Conservation (phyloP, 129 eudicot genomes). For the Erigeron canadensis region DNA sequence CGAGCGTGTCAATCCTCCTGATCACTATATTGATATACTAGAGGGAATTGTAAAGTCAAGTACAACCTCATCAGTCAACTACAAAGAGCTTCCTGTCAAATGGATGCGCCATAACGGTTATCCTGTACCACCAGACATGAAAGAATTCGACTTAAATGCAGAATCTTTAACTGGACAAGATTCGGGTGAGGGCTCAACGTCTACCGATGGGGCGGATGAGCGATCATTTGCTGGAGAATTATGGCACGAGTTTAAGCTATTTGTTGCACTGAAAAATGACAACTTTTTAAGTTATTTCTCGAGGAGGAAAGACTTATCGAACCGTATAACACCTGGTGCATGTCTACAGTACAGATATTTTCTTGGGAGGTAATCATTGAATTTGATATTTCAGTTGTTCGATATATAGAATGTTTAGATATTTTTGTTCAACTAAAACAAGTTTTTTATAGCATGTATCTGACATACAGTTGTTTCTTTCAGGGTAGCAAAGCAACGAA, state of each 20-base stretch:
- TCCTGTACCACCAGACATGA: constrained; percentile 79
- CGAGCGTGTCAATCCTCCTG: constrained; percentile 88
- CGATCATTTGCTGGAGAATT: constrained; percentile 66
- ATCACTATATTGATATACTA: constrained; percentile 77
- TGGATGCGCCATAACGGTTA: constrained; percentile 96
- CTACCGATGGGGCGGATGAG: constrained; percentile 36
- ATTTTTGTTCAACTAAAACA: background rate
- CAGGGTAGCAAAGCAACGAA: constrained; percentile 82
- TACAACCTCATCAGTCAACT: constrained; percentile 40
- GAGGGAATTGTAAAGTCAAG: constrained; percentile 67
- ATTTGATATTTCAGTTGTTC: background rate
- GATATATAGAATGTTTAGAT: background rate
- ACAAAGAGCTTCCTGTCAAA: constrained; percentile 80
- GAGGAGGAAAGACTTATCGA: constrained; percentile 57
- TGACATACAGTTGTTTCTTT: constrained; percentile 5
- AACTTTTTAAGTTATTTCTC: constrained; percentile 38
- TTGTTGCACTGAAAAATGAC: constrained; percentile 55
- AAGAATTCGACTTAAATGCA: constrained; percentile 38
- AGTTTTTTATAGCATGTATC: background rate
- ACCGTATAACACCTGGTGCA: constrained; percentile 55
- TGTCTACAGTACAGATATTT: constrained; percentile 59
- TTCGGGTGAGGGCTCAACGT: constrained; percentile 34
- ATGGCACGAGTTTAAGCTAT: constrained; percentile 71
- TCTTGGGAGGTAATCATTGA: constrained; percentile 68
- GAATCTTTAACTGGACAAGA: constrained; percentile 38